phyloP scores from a whole-genome alignment of 345 rosid species.

The Syzygium grande region DNA sequence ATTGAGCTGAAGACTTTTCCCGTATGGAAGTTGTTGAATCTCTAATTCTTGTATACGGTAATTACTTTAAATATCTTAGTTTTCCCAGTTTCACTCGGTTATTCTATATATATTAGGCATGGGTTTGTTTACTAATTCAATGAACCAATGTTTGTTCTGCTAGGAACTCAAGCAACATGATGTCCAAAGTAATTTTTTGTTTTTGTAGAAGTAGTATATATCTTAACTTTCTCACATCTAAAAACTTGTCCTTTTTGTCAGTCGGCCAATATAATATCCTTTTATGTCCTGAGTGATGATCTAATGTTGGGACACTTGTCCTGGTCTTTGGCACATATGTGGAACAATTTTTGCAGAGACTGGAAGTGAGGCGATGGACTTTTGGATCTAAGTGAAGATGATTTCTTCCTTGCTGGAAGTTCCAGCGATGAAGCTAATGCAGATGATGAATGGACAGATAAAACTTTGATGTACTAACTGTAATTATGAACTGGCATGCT shows the following conservation, averaged over 20 bases:
- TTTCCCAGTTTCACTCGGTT: not conserved
- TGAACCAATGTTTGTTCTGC: not conserved
- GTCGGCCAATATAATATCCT: not conserved
- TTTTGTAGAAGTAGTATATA: not conserved
- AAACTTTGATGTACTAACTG: constrained; percentile 63
- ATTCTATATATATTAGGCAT: not conserved
- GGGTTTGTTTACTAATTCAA: not conserved
- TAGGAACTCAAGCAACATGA: not conserved
- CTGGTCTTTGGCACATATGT: not conserved
- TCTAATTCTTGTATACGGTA: not conserved
- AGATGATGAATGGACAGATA: constrained; percentile 96
- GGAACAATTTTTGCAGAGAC: constrained; percentile 51
- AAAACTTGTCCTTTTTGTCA: not conserved
- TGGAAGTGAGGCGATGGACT: constrained; percentile 98
- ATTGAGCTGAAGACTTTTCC: not conserved
- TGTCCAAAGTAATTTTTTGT: not conserved
- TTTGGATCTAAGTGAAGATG: constrained; percentile 93
- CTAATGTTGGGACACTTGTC: not conserved
- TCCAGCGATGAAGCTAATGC: constrained; percentile 99
- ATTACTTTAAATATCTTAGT: not conserved
- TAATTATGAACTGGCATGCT: not conserved
- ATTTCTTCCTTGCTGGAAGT: constrained; percentile 79
- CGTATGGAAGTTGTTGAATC: not conserved
- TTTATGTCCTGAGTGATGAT: not conserved
- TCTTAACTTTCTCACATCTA: not conserved